Evolutionary conservation across 352 stramenopile species (phyloP).

Genomic region (Phytopythium sindhum): DNA sequence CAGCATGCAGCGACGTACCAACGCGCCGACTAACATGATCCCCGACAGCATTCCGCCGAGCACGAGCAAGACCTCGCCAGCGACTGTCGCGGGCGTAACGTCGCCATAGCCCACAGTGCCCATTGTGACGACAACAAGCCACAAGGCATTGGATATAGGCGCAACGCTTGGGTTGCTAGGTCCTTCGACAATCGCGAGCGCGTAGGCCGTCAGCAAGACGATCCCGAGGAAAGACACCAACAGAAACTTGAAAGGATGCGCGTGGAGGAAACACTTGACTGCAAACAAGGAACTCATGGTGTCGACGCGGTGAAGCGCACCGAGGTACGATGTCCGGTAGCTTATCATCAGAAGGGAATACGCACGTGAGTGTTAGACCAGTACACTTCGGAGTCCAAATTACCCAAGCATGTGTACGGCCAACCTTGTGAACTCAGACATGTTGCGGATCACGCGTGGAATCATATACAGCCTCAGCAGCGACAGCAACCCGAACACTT

Average conservation of each 20-base stretch:
- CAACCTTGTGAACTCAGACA: constrained; percentile 76
- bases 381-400: no score
- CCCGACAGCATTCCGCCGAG: constrained; percentile 64
- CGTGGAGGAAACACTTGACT: constrained; percentile 75
- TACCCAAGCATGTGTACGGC: not conserved
- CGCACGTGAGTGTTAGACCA: not conserved
- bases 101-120: constrained; percentile 76
- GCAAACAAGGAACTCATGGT: constrained; percentile 76
- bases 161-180: constrained; percentile 63
- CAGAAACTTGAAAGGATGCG: constrained; percentile 64
- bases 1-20: constrained; percentile 30
- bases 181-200: constrained; percentile 62
- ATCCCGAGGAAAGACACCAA: constrained; percentile 31
- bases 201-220: constrained; percentile 56
- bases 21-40: constrained; percentile 64
- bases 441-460: constrained; percentile 65
- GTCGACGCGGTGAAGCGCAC: constrained; percentile 69
- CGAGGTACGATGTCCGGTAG: constrained; percentile 75
- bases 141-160: constrained; percentile 54
- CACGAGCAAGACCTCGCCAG: constrained; percentile 56
- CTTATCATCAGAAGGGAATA: constrained; percentile 15
- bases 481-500: constrained; percentile 62
- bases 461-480: constrained; percentile 78
- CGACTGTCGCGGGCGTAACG: constrained; percentile 43
- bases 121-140: constrained; percentile 76